phyloP scores from a whole-genome alignment of 441 rosid genomes.

The Pelargonium cotyledonis region DNA sequence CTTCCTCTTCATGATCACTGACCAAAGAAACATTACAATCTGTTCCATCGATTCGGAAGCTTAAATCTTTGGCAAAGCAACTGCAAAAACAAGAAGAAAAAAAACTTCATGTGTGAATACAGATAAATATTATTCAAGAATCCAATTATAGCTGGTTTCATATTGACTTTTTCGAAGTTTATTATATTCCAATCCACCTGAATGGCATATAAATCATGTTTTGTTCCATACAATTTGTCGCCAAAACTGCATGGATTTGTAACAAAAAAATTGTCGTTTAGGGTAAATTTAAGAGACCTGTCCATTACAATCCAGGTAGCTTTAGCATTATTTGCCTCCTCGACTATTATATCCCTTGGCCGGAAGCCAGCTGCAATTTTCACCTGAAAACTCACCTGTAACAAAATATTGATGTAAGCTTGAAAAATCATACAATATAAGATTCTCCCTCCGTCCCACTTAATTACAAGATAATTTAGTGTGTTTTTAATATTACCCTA shows the following conservation, averaged over 20 bases:
- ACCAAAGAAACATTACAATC: slow-evolving; percentile 27
- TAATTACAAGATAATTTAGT: background rate
- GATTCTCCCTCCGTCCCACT: too few species aligned
- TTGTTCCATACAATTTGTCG: too few species aligned
- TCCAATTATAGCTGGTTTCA: too few species aligned
- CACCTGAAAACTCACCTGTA: slow-evolving; percentile 38
- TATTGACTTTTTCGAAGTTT: too few species aligned
- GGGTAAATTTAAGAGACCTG: slow-evolving; percentile 18
- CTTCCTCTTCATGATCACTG: slow-evolving; percentile 15
- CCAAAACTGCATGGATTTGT: too few species aligned
- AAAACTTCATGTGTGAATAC: background rate
- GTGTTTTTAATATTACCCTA: too few species aligned
- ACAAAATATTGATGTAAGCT: background rate
- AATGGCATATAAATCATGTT: too few species aligned
- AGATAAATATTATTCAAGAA: background rate
- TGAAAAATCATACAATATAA: background rate
- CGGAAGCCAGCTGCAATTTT: slow-evolving; percentile 33
- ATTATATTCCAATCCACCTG: too few species aligned
- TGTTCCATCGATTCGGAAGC: slow-evolving; percentile 27
- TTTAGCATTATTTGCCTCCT: slow-evolving; percentile 29
- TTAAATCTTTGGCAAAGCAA: slow-evolving; percentile 28
- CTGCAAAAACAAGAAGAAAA: slow-evolving; percentile 21
- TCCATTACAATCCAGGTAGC: slow-evolving; percentile 40
- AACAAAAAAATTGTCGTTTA: background rate
- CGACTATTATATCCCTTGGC: slow-evolving; percentile 31